Evolutionary conservation across 2,329 filamentous ascomycete genomes (phyloP).

Genomic region (Diaporthe sp.): DNA sequence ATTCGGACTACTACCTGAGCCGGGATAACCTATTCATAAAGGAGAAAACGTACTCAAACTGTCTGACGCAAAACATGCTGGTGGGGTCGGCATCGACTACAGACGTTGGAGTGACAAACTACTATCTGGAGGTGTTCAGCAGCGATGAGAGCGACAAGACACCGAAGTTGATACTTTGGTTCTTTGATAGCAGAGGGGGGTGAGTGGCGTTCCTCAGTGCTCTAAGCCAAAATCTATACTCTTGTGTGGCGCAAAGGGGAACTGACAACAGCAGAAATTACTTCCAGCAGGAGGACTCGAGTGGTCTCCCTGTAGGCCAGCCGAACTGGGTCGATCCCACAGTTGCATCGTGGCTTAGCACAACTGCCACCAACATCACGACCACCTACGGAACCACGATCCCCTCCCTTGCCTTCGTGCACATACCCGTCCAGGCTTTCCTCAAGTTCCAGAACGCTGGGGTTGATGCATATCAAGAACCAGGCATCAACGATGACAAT

Average conservation of each 20-base stretch:
- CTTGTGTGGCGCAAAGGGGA: background rate
- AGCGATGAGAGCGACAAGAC: slow-evolving; percentile 8
- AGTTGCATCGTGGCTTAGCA: slow-evolving; percentile 57
- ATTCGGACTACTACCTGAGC: slow-evolving; percentile 59
- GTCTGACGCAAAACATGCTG: slow-evolving; percentile 31
- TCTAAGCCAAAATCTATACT: background rate
- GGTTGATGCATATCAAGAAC: slow-evolving; percentile 50
- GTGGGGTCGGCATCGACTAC: background rate
- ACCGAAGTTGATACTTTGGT: slow-evolving; percentile 62
- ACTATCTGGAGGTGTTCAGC: slow-evolving; percentile 28
- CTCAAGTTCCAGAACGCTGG: slow-evolving; percentile 43
- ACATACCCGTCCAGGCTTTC: slow-evolving; percentile 54
- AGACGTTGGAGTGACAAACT: slow-evolving; percentile 30
- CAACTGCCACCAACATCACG: slow-evolving; percentile 47
- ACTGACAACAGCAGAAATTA: slow-evolving; percentile 3
- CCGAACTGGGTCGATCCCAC: slow-evolving; percentile 56
- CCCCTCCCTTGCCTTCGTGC: slow-evolving; percentile 60
- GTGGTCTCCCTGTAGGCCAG: slow-evolving; percentile 38
- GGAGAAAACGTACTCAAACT: slow-evolving; percentile 33
- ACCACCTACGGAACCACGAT: slow-evolving; percentile 45
- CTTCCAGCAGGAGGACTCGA: slow-evolving; percentile 35
- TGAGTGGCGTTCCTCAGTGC: background rate
- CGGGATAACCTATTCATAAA: slow-evolving; percentile 37
- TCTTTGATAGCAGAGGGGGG: slow-evolving; percentile 68
- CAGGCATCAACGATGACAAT: slow-evolving; percentile 58